Base-by-base conservation (phyloP, 2,329 filamentous ascomycete genomes). In the Tympanopsis confertula region DNA sequence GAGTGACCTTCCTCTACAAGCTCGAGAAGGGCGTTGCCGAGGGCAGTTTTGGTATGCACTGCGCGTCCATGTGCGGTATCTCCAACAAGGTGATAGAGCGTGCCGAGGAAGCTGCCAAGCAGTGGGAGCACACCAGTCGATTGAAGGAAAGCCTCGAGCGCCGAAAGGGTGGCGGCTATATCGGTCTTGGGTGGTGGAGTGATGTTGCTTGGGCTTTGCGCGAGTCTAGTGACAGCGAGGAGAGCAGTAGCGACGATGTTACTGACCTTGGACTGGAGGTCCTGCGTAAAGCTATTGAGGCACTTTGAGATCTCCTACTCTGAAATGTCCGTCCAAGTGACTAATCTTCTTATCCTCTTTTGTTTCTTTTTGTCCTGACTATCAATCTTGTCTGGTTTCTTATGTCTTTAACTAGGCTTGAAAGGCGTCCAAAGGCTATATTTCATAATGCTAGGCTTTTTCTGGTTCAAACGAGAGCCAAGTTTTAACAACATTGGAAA, bases 1-100 rank as follows among this genome's bases (percentile, higher is more conserved):
- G 80, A n/a, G 79, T 98, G n/a, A 95, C 89, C 0, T 98, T 98
- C 62, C 57, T 98, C 39, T 98, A 98, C 64, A 88, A 86, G 51
- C 73, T 98, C 0, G 91, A 96, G 58, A 75, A 86, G 13, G 91
- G 91, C 2, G 86, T 96, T 7, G 91, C 91, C 0, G 88, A 96
- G 58, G 91, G 91, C 13, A 94, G 86, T 52, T 98, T 96, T 52
- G 91, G 91, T 50, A 98, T 98, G 91, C 91, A 98, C 58, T 98
- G 91, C 54, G 91, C 91, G 1, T 82, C 86, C 42, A 98, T 98
- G 91, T 98, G 91, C 50, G 91, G 91, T 1, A 96, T 98, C 45
- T 77, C 86, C 0, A 66, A 68, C 33, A 79, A 79, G 39, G 78
- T 98, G 13, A 86, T 98, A 43, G 79, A 88, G 52, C 67, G 82